A percentile compares a stretch with the other conserved stretches of the same genome.
Evolutionary conservation across 163 green algal genomes (phyloP).

Genomic region (Scenedesmus sp.): DNA sequence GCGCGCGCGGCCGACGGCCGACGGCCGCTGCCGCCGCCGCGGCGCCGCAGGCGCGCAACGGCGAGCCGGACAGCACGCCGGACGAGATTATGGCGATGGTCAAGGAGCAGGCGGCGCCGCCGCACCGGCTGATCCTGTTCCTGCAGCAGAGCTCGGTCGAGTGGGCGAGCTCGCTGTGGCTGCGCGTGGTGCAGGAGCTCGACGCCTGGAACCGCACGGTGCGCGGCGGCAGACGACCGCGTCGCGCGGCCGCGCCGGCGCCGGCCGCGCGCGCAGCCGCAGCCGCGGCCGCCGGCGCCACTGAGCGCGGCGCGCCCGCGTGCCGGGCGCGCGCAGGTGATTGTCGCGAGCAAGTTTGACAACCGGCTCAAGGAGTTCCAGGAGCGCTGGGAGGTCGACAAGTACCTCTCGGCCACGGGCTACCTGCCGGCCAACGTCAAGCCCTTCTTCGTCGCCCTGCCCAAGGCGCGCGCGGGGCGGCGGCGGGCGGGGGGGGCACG

Average conservation of each 20-base stretch:
- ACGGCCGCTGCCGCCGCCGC: neutral
- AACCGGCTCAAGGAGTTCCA: slow-evolving; percentile 90
- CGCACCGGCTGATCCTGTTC: slow-evolving; percentile 95
- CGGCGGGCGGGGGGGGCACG: too few relatives aligned
- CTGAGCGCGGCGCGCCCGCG: too few relatives aligned
- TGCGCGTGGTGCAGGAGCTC: slow-evolving; percentile 88
- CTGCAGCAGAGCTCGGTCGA: slow-evolving; percentile 95
- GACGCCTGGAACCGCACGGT: slow-evolving; percentile 84
- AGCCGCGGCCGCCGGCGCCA: too few relatives aligned
- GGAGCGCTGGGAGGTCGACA: slow-evolving; percentile 93
- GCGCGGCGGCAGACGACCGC: too few relatives aligned
- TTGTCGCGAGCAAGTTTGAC: slow-evolving; percentile 66
- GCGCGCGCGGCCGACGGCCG: too few relatives aligned
- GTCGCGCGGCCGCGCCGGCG: too few relatives aligned
- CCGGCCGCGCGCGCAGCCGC: too few relatives aligned
- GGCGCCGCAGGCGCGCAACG: slow-evolving; percentile 73
- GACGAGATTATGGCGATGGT: slow-evolving; percentile 96
- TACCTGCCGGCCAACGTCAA: slow-evolving; percentile 87
- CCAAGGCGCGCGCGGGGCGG: slow-evolving; percentile 74
- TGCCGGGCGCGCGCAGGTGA: slow-evolving; percentile 51
- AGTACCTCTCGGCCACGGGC: slow-evolving; percentile 88
- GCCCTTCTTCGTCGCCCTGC: slow-evolving; percentile 96
- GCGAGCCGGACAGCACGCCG: slow-evolving; percentile 87
- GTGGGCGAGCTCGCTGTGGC: slow-evolving; percentile 93
- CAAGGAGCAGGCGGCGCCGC: slow-evolving; percentile 81